Evolutionary conservation across 805 yeast species (phyloP), one percentile per base, ranked within the genome.

Genomic region (Candida vaughaniae): DNA sequence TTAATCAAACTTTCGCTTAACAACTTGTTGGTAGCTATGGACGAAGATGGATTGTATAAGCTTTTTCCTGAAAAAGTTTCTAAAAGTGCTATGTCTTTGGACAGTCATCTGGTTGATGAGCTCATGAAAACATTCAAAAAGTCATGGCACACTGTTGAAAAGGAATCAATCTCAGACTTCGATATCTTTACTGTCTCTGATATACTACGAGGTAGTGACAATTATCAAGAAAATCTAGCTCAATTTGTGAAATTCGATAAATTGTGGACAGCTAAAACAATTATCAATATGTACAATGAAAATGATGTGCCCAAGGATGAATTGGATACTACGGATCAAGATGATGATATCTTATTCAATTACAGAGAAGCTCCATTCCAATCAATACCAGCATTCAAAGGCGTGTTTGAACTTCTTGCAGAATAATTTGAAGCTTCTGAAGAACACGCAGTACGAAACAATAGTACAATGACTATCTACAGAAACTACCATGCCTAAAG

Each of bases 41-140:
- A 42, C 25, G 43, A 42, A 20, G 30, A 25, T n/a, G 46, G 46
- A 6, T 25, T 39, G 10, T 42, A 39, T 34, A 27, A 31, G 20
- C 18, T 36, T 4, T 34, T 39, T 8, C 39, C 38, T 9, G 33
- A 33, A 14, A 17, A 33, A 17, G 25, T 36, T 5, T 19, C 16
- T 1, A 5, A 23, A 12, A 17, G 15, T 5, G 23, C 37, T 7
- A 22, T 43, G 6, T 7, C 15, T 11, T 15, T 27, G 9, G 17
- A 16, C 4, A 16, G 23, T 10, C 28, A 5, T 16, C 31, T 20
- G 11, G 29, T 39, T 2, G 39, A 34, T 7, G 14, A 22, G 3
- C 19, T 36, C 30, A 25, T 25, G 3, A 2, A 8, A 6, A 12
- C 29, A 6, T 23, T 37, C 17, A 29, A 31, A 8, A 32, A 28